Conservation (phyloP, 2,329 filamentous ascomycete genomes). For the Pezicula radicicola region DNA sequence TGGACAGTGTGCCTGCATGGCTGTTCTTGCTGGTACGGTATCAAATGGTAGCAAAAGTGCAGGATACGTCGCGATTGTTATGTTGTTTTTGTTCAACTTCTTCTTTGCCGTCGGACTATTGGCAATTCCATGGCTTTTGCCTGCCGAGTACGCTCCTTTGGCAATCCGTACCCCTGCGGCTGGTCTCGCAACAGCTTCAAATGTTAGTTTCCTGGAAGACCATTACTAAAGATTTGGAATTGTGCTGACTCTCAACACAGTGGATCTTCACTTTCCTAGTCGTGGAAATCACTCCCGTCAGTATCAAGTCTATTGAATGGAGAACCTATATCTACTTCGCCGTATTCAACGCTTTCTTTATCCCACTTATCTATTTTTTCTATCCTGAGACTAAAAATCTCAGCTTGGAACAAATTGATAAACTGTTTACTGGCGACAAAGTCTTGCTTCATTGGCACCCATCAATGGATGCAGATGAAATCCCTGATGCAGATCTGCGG, state of each 20-base stretch:
- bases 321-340: conserved; percentile 53
- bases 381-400: conserved; percentile 18
- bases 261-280: conserved; percentile 23
- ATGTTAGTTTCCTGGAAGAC: conserved; percentile 20
- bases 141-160: conserved; percentile 49
- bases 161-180: conserved; percentile 36
- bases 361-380: conserved; percentile 17
- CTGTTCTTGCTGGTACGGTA: conserved; percentile 50
- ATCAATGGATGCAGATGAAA: conserved; percentile 12
- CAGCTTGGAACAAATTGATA: conserved; percentile 19
- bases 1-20: conserved; percentile 41
- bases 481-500: not conserved
- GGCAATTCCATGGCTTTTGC: conserved; percentile 52
- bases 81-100: conserved; percentile 45
- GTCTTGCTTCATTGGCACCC: conserved; percentile 28
- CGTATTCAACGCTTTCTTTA: conserved; percentile 37
- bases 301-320: conserved; percentile 27
- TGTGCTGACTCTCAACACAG: not conserved
- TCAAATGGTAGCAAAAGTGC: conserved; percentile 34
- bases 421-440: conserved; percentile 10
- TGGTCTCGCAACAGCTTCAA: conserved; percentile 35
- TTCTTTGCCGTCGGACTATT: conserved; percentile 46
- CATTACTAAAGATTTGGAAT: no score
- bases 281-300: conserved; percentile 30
- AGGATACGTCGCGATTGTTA: conserved; percentile 31